Base-by-base conservation (phyloP, 2,329 filamentous ascomycete species). In the Waltergamsia citrina region DNA sequence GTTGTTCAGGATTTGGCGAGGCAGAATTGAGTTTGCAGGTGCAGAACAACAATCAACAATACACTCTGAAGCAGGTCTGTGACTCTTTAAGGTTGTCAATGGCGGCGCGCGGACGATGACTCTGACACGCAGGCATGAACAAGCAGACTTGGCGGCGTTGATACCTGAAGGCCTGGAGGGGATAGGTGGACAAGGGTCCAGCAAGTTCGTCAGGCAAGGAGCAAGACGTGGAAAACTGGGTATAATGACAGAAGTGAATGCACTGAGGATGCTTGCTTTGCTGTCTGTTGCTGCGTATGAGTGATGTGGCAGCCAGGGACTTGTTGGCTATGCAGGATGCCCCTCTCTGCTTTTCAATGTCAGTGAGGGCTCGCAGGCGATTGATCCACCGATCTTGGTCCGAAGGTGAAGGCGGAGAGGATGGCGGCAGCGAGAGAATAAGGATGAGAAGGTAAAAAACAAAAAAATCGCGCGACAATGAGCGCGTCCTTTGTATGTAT, bases 301-400 rank as follows among this genome's bases (percentile, higher is more conserved):
- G 32, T 38, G 37, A 38, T 38, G 37, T 38, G 37, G 37, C 37
- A 33, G 16, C 37, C 29, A 29, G 33, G 29, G 27, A 38, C 26
- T 38, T 35, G 36, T 23, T 24, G 23, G 25, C n/a, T 20, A 29
- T 21, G 34, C 29, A 35, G 25, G 31, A 30, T 12, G 14, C 27
- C 26, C 26, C 27, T 35, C 34, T 28, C 26, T 28, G 12, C 26
- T 6, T 6, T 24, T 35, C 19, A 24, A 26, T 27, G 17, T 26
- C 17, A 17, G 20, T 20, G 11, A 20, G 11, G 14, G 17, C 11
- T 21, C 7, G 29, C 14, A 8, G 29, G 28, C 16, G 17, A 17
- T 18, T 12, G 29, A 20, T 27, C 25, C 25, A 27, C 25, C 12
- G 6, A 32, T 21, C 8, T 28, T 4, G 15, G 26, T 7, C 4